A percentile compares a stretch with the other conserved stretches of the same genome.
phyloP scores from a whole-genome alignment of 176 grass and related monocot genomes.

The Zea luxurians region DNA sequence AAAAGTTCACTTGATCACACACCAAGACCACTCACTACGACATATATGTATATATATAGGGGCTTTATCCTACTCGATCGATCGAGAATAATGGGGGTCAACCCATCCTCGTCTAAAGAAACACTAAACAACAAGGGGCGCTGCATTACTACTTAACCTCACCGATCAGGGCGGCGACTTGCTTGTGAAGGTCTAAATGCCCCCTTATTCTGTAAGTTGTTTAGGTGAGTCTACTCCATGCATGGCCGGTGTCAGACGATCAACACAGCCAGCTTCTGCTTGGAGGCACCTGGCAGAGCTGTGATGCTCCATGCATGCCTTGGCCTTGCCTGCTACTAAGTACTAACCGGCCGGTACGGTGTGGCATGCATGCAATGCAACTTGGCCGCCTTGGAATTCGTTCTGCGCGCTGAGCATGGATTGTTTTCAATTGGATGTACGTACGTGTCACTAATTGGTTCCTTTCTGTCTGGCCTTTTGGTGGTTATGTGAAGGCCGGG shows the following conservation, averaged over 20 bases:
- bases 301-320: constrained; percentile 60
- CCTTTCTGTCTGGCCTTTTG: constrained; percentile 39
- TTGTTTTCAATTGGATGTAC: constrained; percentile 18
- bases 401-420: background rate
- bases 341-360: no score
- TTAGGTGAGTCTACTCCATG: constrained; percentile 94
- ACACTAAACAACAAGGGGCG: constrained; percentile 32
- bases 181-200: constrained; percentile 47
- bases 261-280: constrained; percentile 43
- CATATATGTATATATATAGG: no score
- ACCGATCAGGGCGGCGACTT: constrained; percentile 39
- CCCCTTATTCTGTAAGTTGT: constrained; percentile 56
- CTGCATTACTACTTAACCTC: constrained; percentile 27
- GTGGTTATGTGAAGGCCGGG: background rate
- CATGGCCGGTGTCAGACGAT: constrained; percentile 36
- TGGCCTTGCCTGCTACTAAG: no score
- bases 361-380: background rate
- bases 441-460: background rate
- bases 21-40: constrained; percentile 48
- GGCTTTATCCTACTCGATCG: constrained; percentile 37
- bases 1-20: constrained; percentile 39
- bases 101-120: constrained; percentile 52
- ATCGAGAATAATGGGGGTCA: constrained; percentile 51
- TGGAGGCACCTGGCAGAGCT: constrained; percentile 57
- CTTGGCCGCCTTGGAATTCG: constrained; percentile 11